These are phyloP conservation scores for Salvia miltiorrhiza DNA, from an alignment of 257 asterid genomes.

Conservation along the genomic window DNA sequence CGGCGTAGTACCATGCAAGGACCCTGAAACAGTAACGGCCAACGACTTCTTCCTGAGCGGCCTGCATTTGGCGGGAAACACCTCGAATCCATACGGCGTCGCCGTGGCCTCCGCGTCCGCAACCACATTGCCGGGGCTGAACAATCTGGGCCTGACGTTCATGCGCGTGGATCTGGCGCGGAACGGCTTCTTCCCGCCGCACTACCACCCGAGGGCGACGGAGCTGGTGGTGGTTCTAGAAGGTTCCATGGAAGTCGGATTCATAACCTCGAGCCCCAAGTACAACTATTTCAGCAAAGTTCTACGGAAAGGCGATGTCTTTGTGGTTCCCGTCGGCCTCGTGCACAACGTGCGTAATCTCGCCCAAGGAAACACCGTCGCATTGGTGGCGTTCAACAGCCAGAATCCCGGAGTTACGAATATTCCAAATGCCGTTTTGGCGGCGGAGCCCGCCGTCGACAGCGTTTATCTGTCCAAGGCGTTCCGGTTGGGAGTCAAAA, in stretches of 20 bases:
- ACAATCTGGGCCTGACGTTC: conserved; percentile 26
- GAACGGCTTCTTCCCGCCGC: conserved; percentile 32
- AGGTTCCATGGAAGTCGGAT: conserved; percentile 37
- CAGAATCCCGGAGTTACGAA: conserved; percentile 30
- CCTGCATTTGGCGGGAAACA: conserved; percentile 27
- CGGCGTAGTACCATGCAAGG: conserved; percentile 25
- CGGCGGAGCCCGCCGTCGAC: conserved; percentile 21
- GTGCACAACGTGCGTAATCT: too few species aligned
- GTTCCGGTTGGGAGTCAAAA: conserved; percentile 16
- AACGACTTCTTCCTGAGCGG: conserved; percentile 37
- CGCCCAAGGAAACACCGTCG: background rate
- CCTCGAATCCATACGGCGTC: conserved; percentile 21
- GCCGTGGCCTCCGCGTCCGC: background rate
- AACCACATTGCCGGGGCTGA: conserved; percentile 29
- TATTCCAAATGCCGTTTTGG: conserved; percentile 20
- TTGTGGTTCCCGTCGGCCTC: conserved; percentile 32
- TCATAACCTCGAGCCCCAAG: conserved; percentile 27
- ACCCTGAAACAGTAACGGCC: conserved; percentile 22
- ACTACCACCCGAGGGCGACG: conserved; percentile 30
- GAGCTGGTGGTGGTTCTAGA: conserved; percentile 32
- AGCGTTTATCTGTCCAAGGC: conserved; percentile 13
- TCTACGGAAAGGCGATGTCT: conserved; percentile 30
- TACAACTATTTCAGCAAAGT: conserved; percentile 20
- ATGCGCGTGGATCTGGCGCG: conserved; percentile 28
- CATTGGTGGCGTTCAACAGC: conserved; percentile 26